Base-by-base conservation (phyloP, 2,329 filamentous ascomycete species). In the Exophiala calicioides region DNA sequence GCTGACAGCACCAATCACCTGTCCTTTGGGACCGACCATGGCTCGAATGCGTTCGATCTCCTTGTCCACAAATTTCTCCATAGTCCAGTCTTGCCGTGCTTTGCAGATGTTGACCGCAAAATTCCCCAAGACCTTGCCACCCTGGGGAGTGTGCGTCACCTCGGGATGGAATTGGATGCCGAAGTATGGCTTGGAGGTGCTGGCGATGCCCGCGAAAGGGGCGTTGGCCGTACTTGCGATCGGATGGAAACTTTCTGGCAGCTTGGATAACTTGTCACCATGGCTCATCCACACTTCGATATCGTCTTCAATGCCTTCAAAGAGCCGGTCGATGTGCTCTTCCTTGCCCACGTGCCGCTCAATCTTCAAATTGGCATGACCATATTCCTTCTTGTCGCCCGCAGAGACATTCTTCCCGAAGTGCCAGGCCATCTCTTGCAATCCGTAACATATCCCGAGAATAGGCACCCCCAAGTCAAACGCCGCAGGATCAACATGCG, bases 151-250 rank as follows among this genome's bases (percentile, higher is more conserved):
- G 62, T 88, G 82, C 10, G 79, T 84, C 44, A 95, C 79, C 66
- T 96, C 90, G 1, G 90, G 90, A 67, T 95, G 90, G 67, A 95
- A 91, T 64, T 96, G 90, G 35, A 95, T 80, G 44, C 86, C 88
- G 62, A 83, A 95, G 58, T 88, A 83, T 19, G 83, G 82, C 72
- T 72, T 66, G 15, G 55, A 57, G 37, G 85, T 81, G 60, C 69
- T 70, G n/a, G 68, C 71, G 45, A 74, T 94, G 48, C 81, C 88
- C 8, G 90, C 90, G 59, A 80, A 95, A 18, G 84, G 80, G 1
- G 86, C 82, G 70, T 93, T 94, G 39, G 74, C 64, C 2, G 89
- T 91, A 3, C 76, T 84, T 39, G 86, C 90, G 59, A 95, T 81
- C 12, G 77, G 82, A 50, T 79, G 70, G 65, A 95, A 95, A 30